Evolutionary conservation across 192 early-diverging fungal species (phyloP).

Genomic region (Phlyctochytrium arcticum): DNA sequence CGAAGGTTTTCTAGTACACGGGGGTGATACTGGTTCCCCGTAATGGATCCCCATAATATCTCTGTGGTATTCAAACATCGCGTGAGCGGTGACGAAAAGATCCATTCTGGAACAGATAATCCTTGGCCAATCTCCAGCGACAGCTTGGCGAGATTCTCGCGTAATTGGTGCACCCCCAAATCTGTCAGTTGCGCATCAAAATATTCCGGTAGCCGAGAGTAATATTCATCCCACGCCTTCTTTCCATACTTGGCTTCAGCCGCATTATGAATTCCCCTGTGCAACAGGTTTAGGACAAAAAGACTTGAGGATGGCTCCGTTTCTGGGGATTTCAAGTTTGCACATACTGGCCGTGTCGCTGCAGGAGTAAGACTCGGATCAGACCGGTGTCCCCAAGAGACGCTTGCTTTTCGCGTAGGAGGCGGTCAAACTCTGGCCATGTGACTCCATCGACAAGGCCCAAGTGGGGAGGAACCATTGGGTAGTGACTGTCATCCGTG

Average conservation of each 20-base stretch:
- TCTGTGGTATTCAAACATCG: conserved; percentile 23
- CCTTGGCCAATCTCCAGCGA: background rate
- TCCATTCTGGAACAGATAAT: background rate
- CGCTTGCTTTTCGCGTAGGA: background rate
- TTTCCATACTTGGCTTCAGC: conserved; percentile 25
- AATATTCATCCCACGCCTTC: conserved; percentile 19
- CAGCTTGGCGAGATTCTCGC: background rate
- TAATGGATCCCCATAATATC: background rate
- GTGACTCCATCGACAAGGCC: conserved; percentile 7
- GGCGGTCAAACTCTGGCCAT: background rate
- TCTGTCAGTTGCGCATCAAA: conserved; percentile 21
- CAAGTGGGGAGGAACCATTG: background rate
- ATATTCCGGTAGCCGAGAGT: conserved; percentile 13
- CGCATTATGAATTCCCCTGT: conserved; percentile 21
- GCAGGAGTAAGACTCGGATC: conserved; percentile 12
- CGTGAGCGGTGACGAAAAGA: conserved; percentile 17
- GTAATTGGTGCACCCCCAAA: conserved; percentile 11
- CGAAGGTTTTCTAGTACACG: conserved; percentile 12
- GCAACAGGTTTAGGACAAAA: background rate
- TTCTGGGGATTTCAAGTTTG: background rate
- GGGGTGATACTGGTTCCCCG: background rate
- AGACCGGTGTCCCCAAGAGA: background rate
- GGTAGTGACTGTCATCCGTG: conserved; percentile 1
- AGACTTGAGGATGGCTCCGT: background rate
- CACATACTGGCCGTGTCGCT: conserved; percentile 25